Conservation (phyloP, 1,284 basidiomycete species). For the Neotropicomus parvogracilis region DNA sequence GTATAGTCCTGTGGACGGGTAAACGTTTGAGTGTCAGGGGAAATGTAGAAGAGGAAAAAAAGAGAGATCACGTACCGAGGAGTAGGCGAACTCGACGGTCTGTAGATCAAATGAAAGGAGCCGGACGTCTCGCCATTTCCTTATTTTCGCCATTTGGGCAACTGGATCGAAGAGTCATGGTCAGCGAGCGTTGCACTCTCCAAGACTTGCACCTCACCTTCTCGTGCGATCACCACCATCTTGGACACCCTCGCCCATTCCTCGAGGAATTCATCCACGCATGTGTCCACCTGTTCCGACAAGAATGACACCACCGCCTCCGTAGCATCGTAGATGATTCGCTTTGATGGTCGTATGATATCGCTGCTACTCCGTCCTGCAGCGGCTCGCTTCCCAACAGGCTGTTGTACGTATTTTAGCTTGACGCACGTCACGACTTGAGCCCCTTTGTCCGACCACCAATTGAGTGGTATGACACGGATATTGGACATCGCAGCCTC, state of each 20-base stretch:
- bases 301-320: constrained; percentile 84
- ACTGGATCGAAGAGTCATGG: constrained; percentile 43
- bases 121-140: constrained; percentile 67
- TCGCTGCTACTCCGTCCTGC: constrained; percentile 43
- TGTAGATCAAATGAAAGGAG: constrained; percentile 85
- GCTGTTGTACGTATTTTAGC: constrained; percentile 82
- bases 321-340: constrained; percentile 82
- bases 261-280: constrained; percentile 83
- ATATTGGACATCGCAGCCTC: constrained; percentile 90
- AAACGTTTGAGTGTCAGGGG: neutral
- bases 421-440: constrained; percentile 84
- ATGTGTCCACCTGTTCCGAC: constrained; percentile 80
- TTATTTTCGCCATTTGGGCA: constrained; percentile 72
- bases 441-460: constrained; percentile 81
- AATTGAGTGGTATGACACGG: constrained; percentile 81
- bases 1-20: constrained; percentile 54
- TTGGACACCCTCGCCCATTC: constrained; percentile 91
- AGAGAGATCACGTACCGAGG: constrained; percentile 40
- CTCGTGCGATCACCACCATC: constrained; percentile 87
- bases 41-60: neutral
- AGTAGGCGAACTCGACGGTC: constrained; percentile 84
- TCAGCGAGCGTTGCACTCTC: constrained; percentile 3
- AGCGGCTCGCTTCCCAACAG: constrained; percentile 65
- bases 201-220: constrained; percentile 47
- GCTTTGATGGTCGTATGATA: constrained; percentile 73